Base-by-base conservation (phyloP, 164 flowering plant genomes). In the Protea cynaroides region DNA sequence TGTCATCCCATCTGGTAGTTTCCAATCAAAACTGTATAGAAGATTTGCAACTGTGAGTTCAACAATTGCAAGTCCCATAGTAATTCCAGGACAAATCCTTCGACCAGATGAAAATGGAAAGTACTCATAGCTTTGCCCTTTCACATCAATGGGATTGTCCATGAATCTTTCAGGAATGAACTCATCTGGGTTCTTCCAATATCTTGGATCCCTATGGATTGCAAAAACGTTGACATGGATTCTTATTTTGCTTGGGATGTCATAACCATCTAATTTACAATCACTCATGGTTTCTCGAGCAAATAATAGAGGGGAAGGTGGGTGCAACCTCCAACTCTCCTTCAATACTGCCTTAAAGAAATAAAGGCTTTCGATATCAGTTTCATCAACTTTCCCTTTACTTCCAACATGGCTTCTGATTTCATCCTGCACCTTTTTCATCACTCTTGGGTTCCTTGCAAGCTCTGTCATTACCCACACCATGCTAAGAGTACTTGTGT, bases 161-260 rank as follows among this genome's bases (percentile, higher is more conserved):
- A 59, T 14, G 51, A 66, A 66, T 58, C 69, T 66, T 22, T 66
- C 69, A 22, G 69, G 69, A 22, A 18, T 50, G 34, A 22, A 66
- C n/a, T 66, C 64, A 24, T 50, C 47, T n/a, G 58, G 63, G 56
- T 58, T 21, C 11, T 59, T 22, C 63, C 69, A 58, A 24, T 58
- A 46, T 12, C 58, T 66, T 22, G 69, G 58, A 63, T 66, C 34
- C 22, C 69, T 59, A 4, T n/a, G 21, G 10, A 66, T 59, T 9
- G 69, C 59, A 57, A 57, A 59, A 3, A 58, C 47, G 10, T 66
- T 59, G 13, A 66, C 58, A 57, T 50, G 59, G 18, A 66, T 37
- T 12, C 22, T 23, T 1, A 64, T 59, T 22, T 59, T 52, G 0
- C 47, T 38, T 3, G 69, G 69, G 24, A 66, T 59, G 24, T 66